Base-by-base conservation (phyloP, 208 protist genomes). In the Plasmodiophora brassicae region DNA sequence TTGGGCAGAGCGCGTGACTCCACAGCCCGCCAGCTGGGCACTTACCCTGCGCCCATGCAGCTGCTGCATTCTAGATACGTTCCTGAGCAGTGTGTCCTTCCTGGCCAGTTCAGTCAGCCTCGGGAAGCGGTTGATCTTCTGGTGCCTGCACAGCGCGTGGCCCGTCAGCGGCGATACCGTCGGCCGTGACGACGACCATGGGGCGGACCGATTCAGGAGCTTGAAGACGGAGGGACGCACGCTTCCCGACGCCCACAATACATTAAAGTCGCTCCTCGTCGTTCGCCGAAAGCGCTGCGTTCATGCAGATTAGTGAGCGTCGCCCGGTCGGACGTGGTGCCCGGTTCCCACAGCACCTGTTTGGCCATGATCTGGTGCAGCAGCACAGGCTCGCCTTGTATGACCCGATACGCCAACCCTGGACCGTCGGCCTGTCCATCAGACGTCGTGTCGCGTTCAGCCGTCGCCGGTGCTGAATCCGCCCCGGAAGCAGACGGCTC, bases 111-210 rank as follows among this genome's bases (percentile, higher is more conserved):
- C 89, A n/a, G 46, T 0, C 1, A 43, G 71, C 10, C 45, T 44
- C 22, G 89, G 89, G 72, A 89, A 91, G 78, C 85, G 89, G 65
- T 91, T 91, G 22, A 89, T 45, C 89, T 89, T 88, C 43, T 86
- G 78, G 50, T 87, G 41, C 46, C 10, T 43, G 83, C 14, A 14
- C 20, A 89, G 84, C 35, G 28, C 32, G 32, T 78, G 5, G 41
- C 14, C 32, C 5, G 5, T 32, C n/a, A 78, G 65, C 32, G 65
- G 20, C 65, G n/a, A 5, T 38, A 78, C 41, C 10, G 20, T 5
- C 65, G 25, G 50, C 14, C 20, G 25, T 57, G 50, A 25, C 20
- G 14, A 28, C 25, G 25, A 57, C 65, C 32, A 32, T 36, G 32
- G 32, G 65, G 41, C 65, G 14, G 5, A 78, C 65, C n/a, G 32